phyloP scores from a whole-genome alignment of 106 monocot species.

The Vanilla planifolia region DNA sequence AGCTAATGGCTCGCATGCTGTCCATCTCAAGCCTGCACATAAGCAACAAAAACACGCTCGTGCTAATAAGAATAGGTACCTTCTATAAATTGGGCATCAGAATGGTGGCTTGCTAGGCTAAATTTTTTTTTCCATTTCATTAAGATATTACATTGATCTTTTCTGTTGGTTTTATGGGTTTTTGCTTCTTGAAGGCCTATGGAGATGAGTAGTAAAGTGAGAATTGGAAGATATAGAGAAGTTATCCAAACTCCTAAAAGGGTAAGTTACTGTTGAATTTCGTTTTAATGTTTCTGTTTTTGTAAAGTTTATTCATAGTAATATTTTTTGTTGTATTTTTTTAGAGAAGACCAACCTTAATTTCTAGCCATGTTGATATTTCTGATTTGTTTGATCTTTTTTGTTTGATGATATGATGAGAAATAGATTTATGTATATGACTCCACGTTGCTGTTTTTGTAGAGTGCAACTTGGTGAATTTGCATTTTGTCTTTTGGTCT shows the following conservation, averaged over 20 bases:
- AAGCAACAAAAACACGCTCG: slow-evolving; percentile 28
- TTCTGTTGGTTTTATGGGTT: background rate
- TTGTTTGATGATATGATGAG: too few relatives aligned
- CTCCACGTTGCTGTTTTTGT: too few relatives aligned
- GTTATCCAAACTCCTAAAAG: slow-evolving; percentile 81
- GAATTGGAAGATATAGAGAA: slow-evolving; percentile 60
- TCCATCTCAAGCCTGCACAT: background rate
- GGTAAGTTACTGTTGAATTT: slow-evolving; percentile 23
- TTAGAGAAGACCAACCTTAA: too few relatives aligned
- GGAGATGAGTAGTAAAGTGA: slow-evolving; percentile 76
- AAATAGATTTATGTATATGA: too few relatives aligned
- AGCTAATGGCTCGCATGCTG: slow-evolving; percentile 61
- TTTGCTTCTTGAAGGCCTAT: slow-evolving; percentile 42
- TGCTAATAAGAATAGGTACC: slow-evolving; percentile 82
- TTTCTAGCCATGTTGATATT: too few relatives aligned
- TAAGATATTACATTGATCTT: background rate
- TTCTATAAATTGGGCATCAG: background rate
- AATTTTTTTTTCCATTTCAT: slow-evolving; percentile 1
- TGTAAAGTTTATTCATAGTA: background rate
- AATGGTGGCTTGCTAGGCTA: background rate
- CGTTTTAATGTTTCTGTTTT: background rate
- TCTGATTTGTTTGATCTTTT: too few relatives aligned
- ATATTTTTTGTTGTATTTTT: slow-evolving; percentile 1
- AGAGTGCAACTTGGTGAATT: too few relatives aligned
- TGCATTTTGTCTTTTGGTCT: too few relatives aligned